Base-by-base conservation (phyloP, 2,329 filamentous ascomycete genomes). In the Pseudocercospora fuligena region DNA sequence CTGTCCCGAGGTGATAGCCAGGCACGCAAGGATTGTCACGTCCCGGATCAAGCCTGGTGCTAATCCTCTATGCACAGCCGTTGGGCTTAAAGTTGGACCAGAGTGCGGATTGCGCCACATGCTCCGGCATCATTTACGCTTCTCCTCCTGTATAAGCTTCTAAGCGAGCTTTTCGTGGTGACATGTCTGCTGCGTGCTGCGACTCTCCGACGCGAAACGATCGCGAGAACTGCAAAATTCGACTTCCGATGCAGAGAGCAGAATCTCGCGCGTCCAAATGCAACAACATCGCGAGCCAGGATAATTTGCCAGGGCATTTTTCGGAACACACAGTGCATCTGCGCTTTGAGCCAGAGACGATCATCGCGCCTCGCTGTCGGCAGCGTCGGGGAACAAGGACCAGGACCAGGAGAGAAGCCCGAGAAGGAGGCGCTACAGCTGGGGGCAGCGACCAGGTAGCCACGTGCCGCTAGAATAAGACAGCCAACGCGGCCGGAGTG, bases 21-120 rank as follows among this genome's bases (percentile, higher is more conserved):
- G 49, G 49, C 49, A 53, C 49, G 23, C 49, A 53, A 31, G 51
- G 51, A 40, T 40, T 33, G 27, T 40, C 54, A 58, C 54, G 19
- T 58, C 54, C 54, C 54, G 19, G 16, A 43, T 58, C 56, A 58
- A 40, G 64, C 59, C 47, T 60, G 60, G 54, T 49, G 63, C 60
- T 46, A 60, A 60, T 60, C 60, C 46, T 60, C 46, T 25, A 29
- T 62, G 64, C 64, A 63, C 40, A 31, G 60, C 51, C 64, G 64
- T 66, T 66, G 47, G 33, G 56, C 40, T 53, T 33, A 29, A n/a
- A 19, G 56, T 43, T 43, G 54, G 19, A 33, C 23, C 53, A 31
- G 58, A 31, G 25, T 51, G 33, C 29, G 27, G 27, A 58, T 59
- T 54, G 64, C 64, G 60, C 54, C 61, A 47, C 61, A 47, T 14